Base-by-base conservation (phyloP, 163 green algal genomes). In the Chlorella variabilis region DNA sequence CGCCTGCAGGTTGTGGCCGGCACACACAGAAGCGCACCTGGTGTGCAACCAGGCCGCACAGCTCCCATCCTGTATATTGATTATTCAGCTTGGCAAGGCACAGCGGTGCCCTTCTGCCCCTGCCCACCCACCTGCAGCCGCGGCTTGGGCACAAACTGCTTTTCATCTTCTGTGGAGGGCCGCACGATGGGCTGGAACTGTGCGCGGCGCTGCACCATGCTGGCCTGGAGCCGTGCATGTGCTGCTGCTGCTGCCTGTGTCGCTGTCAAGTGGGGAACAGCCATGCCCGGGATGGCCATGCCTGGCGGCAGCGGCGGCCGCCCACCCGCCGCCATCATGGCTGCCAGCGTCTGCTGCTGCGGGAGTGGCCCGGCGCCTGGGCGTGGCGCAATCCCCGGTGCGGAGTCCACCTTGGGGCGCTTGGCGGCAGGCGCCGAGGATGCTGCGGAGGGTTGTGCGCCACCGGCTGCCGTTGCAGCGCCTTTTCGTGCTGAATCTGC, bases 151-250 rank as follows among this genome's bases (percentile, higher is more conserved):
- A 86, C 58, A 41, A 89, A 83, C 33, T 34, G 29, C 31, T 58
- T 76, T 4, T 89, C 85, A 15, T 89, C 85, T 59, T 87, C 74
- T 34, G 23, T 82, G n/a, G 34, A 2, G 27, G 83, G 77, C 34
- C 69, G 68, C 66, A 71, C 71, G 29, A 87, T 84, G 39, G 81
- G 73, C 9, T 33, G 21, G 25, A 82, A 78, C 36, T 63, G 62
- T 13, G 39, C 34, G 21, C n/a, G 51, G 34, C 68, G 78, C 41
- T 42, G 34, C 63, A 27, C 41, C 36, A 70, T 31, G 13, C 17
- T 25, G 33, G 36, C n/a, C 62, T 81, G 71, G 34, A 85, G 49
- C 9, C 51, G 51, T 20, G 33, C 15, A 48, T 66, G 48, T 13
- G 80, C 71, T 0, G 38, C 51, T 13, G 63, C 62, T 3, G 69